These are phyloP conservation scores for Dryas drummondii DNA, from an alignment of 306 rosid genomes.

Conservation along the genomic window DNA sequence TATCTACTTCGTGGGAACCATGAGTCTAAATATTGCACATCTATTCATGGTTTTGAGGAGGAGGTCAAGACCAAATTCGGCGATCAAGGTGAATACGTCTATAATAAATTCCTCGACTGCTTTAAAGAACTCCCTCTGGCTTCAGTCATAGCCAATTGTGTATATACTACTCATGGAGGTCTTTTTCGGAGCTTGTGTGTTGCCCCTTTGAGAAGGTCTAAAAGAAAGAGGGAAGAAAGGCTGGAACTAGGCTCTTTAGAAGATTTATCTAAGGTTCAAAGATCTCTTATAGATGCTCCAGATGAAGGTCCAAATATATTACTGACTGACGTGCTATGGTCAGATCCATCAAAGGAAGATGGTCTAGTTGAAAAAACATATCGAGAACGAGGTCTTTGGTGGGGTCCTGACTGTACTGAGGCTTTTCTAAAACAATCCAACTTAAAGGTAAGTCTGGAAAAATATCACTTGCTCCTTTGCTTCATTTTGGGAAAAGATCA, in stretches of 20 bases:
- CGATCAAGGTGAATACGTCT: conserved; percentile 62
- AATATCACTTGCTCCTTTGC: background rate
- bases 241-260: conserved; percentile 73
- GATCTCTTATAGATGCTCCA: conserved; percentile 63
- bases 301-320: conserved; percentile 56
- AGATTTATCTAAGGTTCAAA: conserved; percentile 60
- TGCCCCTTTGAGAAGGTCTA: conserved; percentile 40
- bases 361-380: conserved; percentile 64
- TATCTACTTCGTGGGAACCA: conserved; percentile 87
- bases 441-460: conserved; percentile 56
- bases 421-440: conserved; percentile 67
- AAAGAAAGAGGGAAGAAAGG: conserved; percentile 50
- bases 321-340: conserved; percentile 83
- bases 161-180: conserved; percentile 87
- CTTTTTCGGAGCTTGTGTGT: conserved; percentile 60
- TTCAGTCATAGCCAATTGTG: conserved; percentile 65
- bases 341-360: conserved; percentile 69
- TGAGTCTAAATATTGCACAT: conserved; percentile 66
- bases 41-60: conserved; percentile 68
- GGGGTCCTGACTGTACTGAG: conserved; percentile 94
- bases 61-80: conserved; percentile 71
- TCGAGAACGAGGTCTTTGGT: conserved; percentile 64
- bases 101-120: conserved; percentile 66
- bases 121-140: conserved; percentile 93
- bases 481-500: background rate